Evolutionary conservation across 108 stramenopile species (phyloP).

Genomic region (Cyclotella distinguenda): DNA sequence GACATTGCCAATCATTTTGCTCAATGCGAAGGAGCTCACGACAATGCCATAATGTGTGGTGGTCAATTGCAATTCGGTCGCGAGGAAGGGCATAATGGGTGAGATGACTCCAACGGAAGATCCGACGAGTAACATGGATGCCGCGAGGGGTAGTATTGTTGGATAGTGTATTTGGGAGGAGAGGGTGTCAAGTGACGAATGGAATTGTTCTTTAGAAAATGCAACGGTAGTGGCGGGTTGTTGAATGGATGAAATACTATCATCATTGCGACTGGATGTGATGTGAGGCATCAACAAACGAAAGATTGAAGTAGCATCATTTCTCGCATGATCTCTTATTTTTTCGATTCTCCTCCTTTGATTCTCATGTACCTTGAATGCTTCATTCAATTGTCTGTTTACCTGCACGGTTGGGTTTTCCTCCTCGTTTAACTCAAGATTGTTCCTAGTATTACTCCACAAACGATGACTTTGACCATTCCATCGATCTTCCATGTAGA

Average conservation of each 20-base stretch:
- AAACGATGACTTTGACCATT: constrained; percentile 3
- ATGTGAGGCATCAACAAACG: constrained; percentile 9
- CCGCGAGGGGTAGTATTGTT: constrained; percentile 66
- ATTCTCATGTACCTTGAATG: background rate
- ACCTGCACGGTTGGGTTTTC: background rate
- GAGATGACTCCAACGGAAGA: constrained; percentile 75
- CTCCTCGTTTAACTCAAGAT: background rate
- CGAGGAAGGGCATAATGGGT: constrained; percentile 84
- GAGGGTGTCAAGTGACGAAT: constrained; percentile 15
- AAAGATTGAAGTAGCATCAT: constrained; percentile 24
- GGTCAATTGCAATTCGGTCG: constrained; percentile 66
- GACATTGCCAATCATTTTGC: constrained; percentile 87
- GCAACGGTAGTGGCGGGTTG: background rate
- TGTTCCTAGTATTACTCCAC: no score
- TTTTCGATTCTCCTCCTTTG: constrained; percentile 2
- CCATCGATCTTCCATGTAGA: constrained; percentile 25
- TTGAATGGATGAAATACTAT: background rate
- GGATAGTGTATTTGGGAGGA: constrained; percentile 54
- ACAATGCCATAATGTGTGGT: constrained; percentile 79
- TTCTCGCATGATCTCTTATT: constrained; percentile 18
- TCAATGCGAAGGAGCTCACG: constrained; percentile 77
- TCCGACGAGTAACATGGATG: constrained; percentile 85
- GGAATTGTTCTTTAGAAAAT: constrained; percentile 46
- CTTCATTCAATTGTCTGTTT: background rate
- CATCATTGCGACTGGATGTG: background rate